Evolutionary conservation across 2,329 filamentous ascomycete species (phyloP).

Genomic region (Phialophora chinensis): DNA sequence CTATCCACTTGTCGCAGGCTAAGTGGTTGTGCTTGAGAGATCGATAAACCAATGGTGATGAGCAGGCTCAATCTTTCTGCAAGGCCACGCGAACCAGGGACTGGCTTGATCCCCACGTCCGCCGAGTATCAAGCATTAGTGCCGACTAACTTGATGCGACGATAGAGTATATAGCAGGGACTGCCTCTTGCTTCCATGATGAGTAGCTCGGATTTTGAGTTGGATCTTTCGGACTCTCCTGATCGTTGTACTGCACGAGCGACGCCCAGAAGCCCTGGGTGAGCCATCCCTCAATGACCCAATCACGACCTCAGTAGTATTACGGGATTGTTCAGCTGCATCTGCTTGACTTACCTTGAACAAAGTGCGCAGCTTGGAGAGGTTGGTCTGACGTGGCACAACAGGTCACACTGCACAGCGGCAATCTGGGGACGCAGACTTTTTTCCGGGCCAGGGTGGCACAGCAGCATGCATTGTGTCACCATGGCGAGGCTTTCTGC

Average conservation of each 20-base stretch:
- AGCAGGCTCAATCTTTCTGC: background rate
- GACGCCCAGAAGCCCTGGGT: background rate
- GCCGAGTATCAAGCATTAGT: background rate
- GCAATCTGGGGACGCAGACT: background rate
- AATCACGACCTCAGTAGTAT: background rate
- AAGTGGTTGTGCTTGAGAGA: background rate
- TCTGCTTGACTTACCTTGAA: background rate
- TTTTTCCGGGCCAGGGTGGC: background rate
- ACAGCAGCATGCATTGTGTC: background rate
- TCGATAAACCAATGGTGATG: background rate
- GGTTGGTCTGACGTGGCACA: background rate
- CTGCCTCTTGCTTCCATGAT: background rate
- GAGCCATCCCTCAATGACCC: background rate
- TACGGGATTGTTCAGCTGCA: background rate
- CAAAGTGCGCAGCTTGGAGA: background rate
- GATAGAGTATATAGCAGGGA: conserved; percentile 1
- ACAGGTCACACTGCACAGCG: background rate
- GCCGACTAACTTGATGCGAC: background rate
- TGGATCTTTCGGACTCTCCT: background rate
- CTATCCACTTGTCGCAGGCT: background rate
- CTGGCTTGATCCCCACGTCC: background rate
- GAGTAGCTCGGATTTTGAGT: background rate
- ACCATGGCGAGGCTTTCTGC: conserved; percentile 1
- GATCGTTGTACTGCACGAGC: background rate
- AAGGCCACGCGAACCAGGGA: background rate